Percentiles rank a stretch among this genome's conserved stretches.
phyloP scores from a whole-genome alignment of 2,329 filamentous ascomycete genomes.

The Trichoderma gracile region DNA sequence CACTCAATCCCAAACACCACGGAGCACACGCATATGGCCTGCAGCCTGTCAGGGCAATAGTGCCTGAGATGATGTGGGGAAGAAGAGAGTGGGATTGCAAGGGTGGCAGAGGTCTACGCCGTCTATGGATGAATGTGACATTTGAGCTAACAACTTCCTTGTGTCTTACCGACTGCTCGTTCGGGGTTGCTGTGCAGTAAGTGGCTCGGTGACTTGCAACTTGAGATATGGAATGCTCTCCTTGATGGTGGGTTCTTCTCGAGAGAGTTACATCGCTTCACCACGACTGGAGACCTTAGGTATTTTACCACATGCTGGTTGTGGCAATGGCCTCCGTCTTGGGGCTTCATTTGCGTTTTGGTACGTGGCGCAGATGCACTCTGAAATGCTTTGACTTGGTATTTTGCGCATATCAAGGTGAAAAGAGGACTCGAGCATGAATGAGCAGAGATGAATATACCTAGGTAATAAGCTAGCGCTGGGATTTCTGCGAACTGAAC shows the following conservation, averaged over 20 bases:
- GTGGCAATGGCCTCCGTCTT: neutral
- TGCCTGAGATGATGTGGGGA: constrained; percentile 13
- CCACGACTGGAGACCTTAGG: neutral
- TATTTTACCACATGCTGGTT: neutral
- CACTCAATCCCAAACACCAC: constrained; percentile 20
- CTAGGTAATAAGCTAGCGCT: too few species aligned
- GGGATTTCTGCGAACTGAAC: too few species aligned
- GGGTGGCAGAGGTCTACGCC: too few species aligned
- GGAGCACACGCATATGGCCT: neutral
- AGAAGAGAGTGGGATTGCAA: neutral
- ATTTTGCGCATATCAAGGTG: too few species aligned
- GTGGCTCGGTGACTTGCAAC: neutral
- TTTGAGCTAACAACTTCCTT: neutral
- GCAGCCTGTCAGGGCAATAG: neutral
- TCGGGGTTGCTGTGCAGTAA: neutral
- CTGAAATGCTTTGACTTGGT: too few species aligned
- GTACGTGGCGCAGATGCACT: too few species aligned
- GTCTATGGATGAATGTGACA: neutral
- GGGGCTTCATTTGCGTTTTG: neutral
- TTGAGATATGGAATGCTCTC: neutral
- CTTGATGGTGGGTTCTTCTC: too few species aligned
- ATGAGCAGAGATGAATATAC: too few species aligned
- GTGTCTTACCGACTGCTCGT: neutral
- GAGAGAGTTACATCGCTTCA: neutral
- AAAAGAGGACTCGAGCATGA: too few species aligned